phyloP scores from a whole-genome alignment of 345 rosid genomes.

The Brassica rapa region DNA sequence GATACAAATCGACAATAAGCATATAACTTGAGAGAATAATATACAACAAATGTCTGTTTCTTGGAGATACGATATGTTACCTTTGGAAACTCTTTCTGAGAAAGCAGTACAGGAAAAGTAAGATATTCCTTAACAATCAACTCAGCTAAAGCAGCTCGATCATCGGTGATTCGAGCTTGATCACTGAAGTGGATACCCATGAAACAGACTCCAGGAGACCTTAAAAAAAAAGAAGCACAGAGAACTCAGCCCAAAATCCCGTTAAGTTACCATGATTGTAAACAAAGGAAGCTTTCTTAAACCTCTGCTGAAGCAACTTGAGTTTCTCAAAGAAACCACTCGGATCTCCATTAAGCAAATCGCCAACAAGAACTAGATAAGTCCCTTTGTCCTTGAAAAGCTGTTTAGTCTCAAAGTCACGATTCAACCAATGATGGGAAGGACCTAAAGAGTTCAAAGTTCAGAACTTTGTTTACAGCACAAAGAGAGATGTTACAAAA shows the following conservation, averaged over 20 bases:
- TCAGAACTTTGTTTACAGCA: conserved; percentile 15
- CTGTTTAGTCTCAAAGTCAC: conserved; percentile 40
- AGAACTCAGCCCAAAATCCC: conserved; percentile 10
- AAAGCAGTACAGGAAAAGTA: conserved; percentile 73
- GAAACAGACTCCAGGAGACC: conserved; percentile 65
- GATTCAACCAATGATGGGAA: conserved; percentile 78
- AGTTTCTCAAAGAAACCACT: conserved; percentile 56
- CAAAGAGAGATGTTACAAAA: not conserved
- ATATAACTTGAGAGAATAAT: conserved; percentile 4
- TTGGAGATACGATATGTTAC: conserved; percentile 36
- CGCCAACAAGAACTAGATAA: conserved; percentile 58
- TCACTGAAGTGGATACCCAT: conserved; percentile 60
- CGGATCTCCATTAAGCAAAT: conserved; percentile 42
- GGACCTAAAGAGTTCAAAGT: conserved; percentile 49
- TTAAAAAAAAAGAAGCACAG: conserved; percentile 37
- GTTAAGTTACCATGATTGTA: conserved; percentile 3
- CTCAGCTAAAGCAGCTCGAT: conserved; percentile 50
- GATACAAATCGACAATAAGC: not conserved
- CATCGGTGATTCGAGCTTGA: conserved; percentile 46
- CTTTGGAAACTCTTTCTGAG: conserved; percentile 57
- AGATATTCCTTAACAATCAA: conserved; percentile 66
- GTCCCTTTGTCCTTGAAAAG: conserved; percentile 52
- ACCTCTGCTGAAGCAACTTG: conserved; percentile 82
- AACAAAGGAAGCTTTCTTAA: conserved; percentile 18
- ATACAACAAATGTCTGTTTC: not conserved